Evolutionary conservation across 176 grass and related monocot species (phyloP), one percentile per base, ranked within the genome.

Genomic region (Coix lacrymajobi): DNA sequence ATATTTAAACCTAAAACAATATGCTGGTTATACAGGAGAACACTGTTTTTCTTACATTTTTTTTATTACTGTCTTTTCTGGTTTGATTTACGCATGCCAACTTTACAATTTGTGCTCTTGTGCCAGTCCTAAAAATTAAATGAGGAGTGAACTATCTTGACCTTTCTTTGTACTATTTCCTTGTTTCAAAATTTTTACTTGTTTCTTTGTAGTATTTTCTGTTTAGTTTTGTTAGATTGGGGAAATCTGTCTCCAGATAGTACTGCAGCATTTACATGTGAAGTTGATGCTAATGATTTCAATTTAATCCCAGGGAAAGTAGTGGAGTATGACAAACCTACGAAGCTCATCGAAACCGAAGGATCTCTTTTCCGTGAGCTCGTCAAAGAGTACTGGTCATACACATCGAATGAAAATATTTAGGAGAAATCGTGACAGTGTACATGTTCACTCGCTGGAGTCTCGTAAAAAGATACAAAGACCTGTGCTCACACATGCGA

Each of bases 351-450:
- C 84, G 73, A 92, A 57, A 92, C 85, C 1, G 74, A 97, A 67
- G 95, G 90, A 30, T 97, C 92, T 69, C 81, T 94, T 3, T 97
- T 92, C 48, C 46, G 78, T 0, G 41, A 87, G n/a, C 90, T 97
- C 1, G 90, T 94, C 14, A 94, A 84, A 34, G 92, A 97, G 78
- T 97, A 94, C 57, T 94, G 95, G 92, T 92, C 95, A 19, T 85
- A 92, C 40, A 79, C 77, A 32, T 66, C 76, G 11, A 78, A 74
- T 36, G 67, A n/a, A 25, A 58, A 25, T 58, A 58, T 30, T 43
- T 7, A 43, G 57, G 38, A 67, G 40, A 73, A 25, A 54, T 7
- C 11, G 54, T 6, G 20, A 58, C 54, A 57, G 22, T 57, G 51
- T 19, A 58, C 22, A 25, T 0, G 51, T 56, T 56, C 22, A 24